Evolutionary conservation across 2,329 filamentous ascomycete genomes (phyloP).

Genomic region (Daldinia sp.): DNA sequence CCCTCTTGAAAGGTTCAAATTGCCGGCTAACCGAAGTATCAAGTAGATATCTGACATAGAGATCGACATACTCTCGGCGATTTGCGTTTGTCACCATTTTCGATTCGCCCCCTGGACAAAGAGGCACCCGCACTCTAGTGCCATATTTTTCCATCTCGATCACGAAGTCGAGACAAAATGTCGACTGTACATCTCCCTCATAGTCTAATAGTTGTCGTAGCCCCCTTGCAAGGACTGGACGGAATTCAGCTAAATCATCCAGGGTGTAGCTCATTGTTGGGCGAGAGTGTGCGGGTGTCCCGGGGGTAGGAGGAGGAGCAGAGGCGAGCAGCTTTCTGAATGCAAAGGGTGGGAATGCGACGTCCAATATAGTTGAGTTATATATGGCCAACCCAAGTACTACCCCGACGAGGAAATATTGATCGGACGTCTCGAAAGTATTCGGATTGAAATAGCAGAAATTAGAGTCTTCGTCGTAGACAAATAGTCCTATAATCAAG

Average conservation of each 20-base stretch:
- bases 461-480: conserved; percentile 89
- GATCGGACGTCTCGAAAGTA: conserved; percentile 90
- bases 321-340: conserved; percentile 88
- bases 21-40: conserved; percentile 83
- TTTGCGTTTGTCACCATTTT: conserved; percentile 86
- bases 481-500: conserved; percentile 77
- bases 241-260: conserved; percentile 85
- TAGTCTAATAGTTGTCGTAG: conserved; percentile 82
- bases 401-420: conserved; percentile 90
- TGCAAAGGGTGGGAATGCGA: conserved; percentile 87
- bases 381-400: conserved; percentile 91
- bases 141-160: conserved; percentile 83
- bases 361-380: conserved; percentile 92
- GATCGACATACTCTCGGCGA: conserved; percentile 85
- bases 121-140: conserved; percentile 71
- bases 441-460: conserved; percentile 95
- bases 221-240: conserved; percentile 79
- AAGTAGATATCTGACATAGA: conserved; percentile 84
- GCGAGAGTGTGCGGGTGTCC: conserved; percentile 67
- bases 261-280: conserved; percentile 78
- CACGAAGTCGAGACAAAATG: conserved; percentile 85
- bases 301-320: conserved; percentile 71
- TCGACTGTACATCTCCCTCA: conserved; percentile 83
- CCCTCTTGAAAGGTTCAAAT: conserved; percentile 93
- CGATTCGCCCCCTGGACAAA: conserved; percentile 79